Percentiles rank a stretch among this genome's conserved stretches.
phyloP scores from a whole-genome alignment of 345 rosid genomes.

The Geranium brycei region DNA sequence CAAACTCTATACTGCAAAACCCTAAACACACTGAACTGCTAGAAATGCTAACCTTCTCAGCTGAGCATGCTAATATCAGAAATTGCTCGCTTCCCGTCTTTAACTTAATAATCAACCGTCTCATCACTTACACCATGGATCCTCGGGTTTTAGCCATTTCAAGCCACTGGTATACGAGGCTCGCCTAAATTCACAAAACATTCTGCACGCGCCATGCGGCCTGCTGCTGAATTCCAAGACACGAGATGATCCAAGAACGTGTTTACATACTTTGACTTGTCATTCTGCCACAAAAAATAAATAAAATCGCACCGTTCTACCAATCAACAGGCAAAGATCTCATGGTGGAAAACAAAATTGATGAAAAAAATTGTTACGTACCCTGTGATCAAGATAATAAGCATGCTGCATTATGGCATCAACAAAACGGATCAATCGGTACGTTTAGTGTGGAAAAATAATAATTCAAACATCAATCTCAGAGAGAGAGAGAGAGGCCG shows the following conservation, averaged over 20 bases:
- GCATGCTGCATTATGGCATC: conserved; percentile 55
- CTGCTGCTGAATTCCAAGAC: conserved; percentile 71
- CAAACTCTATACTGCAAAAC: too few relatives aligned
- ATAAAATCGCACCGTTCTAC: not conserved
- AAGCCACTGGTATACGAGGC: conserved; percentile 50
- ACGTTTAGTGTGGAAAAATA: not conserved
- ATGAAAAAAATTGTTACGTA: conserved; percentile 9
- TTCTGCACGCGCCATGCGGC: conserved; percentile 74
- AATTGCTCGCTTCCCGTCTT: too few relatives aligned
- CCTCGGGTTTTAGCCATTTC: too few relatives aligned
- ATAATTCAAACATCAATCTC: not conserved
- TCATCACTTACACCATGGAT: too few relatives aligned
- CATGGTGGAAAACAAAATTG: not conserved
- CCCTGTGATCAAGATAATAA: conserved; percentile 89
- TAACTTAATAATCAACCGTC: too few relatives aligned
- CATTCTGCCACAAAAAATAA: conserved; percentile 37
- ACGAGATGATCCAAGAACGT: conserved; percentile 73
- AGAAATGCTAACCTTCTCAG: too few relatives aligned
- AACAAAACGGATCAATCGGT: not conserved
- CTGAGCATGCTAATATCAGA: too few relatives aligned
- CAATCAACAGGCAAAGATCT: not conserved
- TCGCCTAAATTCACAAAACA: conserved; percentile 78
- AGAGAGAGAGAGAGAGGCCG: conserved; percentile 9
- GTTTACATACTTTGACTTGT: conserved; percentile 51
- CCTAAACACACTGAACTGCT: too few relatives aligned